Conservation (phyloP, 176 grass and related monocot genomes). For the Cenchrus americanus region DNA sequence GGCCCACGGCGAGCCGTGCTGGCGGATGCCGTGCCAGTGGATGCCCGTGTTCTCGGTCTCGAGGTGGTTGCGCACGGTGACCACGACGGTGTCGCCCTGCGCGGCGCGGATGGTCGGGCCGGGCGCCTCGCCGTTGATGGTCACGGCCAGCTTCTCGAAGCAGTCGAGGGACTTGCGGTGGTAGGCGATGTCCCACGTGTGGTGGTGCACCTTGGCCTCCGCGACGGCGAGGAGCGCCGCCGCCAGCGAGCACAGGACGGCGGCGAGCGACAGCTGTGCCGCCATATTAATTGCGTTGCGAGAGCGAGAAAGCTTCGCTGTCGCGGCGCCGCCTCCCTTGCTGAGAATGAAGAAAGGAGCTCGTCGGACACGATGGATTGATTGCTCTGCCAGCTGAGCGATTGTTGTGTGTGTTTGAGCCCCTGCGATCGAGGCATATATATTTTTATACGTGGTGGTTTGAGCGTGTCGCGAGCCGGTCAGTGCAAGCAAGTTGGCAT, state of each 20-base stretch:
- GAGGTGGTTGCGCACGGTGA: conserved; percentile 59
- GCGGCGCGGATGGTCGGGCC: conserved; percentile 67
- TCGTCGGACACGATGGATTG: no score
- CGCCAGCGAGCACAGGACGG: not conserved
- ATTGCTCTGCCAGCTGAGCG: no score
- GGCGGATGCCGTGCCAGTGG: conserved; percentile 87
- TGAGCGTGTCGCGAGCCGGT: no score
- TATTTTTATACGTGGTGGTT: no score
- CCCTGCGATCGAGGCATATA: no score
- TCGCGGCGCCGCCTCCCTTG: no score
- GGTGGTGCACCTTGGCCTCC: conserved; percentile 59
- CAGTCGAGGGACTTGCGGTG: conserved; percentile 64
- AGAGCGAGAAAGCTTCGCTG: no score
- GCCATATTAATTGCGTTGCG: not conserved
- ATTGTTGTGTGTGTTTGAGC: no score
- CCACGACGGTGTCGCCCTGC: conserved; percentile 64
- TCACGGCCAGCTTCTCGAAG: conserved; percentile 64
- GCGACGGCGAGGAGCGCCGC: not conserved
- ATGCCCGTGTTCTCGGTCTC: conserved; percentile 77
- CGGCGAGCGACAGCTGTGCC: not conserved
- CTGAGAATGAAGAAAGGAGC: no score
- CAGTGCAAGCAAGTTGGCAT: no score
- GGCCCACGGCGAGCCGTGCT: conserved; percentile 67
- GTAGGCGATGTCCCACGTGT: conserved; percentile 72
- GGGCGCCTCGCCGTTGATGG: conserved; percentile 67